phyloP scores from a whole-genome alignment of 306 rosid species.

The Ormosia emarginata region DNA sequence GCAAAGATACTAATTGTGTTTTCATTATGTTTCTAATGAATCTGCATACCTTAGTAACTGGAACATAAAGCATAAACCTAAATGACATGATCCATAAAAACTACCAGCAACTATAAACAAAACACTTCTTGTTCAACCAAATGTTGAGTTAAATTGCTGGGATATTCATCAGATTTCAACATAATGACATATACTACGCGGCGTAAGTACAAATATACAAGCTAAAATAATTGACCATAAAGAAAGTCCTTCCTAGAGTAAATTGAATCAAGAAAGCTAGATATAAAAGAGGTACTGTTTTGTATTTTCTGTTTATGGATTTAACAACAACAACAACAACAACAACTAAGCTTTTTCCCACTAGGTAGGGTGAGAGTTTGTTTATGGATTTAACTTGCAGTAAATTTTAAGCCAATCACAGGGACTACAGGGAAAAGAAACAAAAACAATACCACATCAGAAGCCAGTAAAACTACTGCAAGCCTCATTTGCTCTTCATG shows the following conservation, averaged over 20 bases:
- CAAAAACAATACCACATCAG: background rate
- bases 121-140: background rate
- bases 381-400: background rate
- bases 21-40: background rate
- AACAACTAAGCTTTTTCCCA: no score
- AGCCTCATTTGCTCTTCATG: background rate
- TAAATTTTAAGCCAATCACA: background rate
- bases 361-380: no score
- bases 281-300: background rate
- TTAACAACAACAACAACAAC: no score
- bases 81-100: background rate
- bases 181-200: background rate
- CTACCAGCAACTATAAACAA: background rate
- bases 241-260: background rate
- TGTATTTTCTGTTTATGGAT: background rate
- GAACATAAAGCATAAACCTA: slow-evolving; percentile 8
- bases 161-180: background rate
- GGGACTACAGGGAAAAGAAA: background rate
- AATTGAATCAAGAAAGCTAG: background rate
- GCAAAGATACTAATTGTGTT: background rate
- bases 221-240: background rate
- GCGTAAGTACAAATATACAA: background rate
- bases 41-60: background rate
- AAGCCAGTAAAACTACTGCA: background rate
- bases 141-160: background rate